Percentiles rank a stretch among this genome's conserved stretches.
phyloP scores from a whole-genome alignment of 2,329 filamentous ascomycete species.

The Aspergillus ochraceoroseus region DNA sequence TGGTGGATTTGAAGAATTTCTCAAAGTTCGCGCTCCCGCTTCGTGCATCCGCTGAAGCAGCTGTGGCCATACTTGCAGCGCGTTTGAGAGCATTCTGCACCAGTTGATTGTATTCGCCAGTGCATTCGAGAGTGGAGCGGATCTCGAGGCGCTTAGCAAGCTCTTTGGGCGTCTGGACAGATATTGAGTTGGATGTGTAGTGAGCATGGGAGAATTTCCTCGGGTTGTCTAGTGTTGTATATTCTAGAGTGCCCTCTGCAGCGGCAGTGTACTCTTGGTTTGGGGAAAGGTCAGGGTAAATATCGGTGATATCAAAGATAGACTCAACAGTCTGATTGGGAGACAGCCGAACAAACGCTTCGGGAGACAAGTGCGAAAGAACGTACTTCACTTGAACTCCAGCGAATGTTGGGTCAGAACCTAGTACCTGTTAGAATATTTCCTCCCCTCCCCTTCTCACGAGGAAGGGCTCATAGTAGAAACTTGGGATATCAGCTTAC shows the following conservation, averaged over 20 bases:
- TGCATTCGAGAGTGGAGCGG: slow-evolving; percentile 15
- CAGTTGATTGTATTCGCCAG: slow-evolving; percentile 12
- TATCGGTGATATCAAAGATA: slow-evolving; percentile 15
- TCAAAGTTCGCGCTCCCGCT: slow-evolving; percentile 11
- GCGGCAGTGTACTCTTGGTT: slow-evolving; percentile 13
- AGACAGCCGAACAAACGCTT: slow-evolving; percentile 14
- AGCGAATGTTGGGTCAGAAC: slow-evolving; percentile 11
- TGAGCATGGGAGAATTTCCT: slow-evolving; percentile 8
- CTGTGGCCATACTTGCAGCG: slow-evolving; percentile 16
- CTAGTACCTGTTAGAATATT: slow-evolving; percentile 2
- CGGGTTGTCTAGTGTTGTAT: slow-evolving; percentile 6
- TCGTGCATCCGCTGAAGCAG: slow-evolving; percentile 14
- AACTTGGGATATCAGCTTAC: slow-evolving; percentile 3
- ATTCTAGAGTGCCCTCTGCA: slow-evolving; percentile 14
- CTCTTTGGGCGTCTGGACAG: slow-evolving; percentile 10
- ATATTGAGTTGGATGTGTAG: slow-evolving; percentile 16
- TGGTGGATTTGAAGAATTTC: slow-evolving; percentile 18
- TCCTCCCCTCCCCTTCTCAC: too few species aligned
- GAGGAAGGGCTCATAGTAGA: too few species aligned
- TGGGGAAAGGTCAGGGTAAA: slow-evolving; percentile 14
- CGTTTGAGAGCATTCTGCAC: slow-evolving; percentile 13
- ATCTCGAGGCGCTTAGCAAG: not conserved
- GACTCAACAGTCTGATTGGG: slow-evolving; percentile 17
- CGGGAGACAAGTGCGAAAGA: slow-evolving; percentile 11
- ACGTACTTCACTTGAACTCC: slow-evolving; percentile 16